Percentiles rank a stretch among this genome's conserved stretches.
These are phyloP conservation scores for Yarrowia bubula DNA, from an alignment of 805 yeast species.

Conservation along the genomic window DNA sequence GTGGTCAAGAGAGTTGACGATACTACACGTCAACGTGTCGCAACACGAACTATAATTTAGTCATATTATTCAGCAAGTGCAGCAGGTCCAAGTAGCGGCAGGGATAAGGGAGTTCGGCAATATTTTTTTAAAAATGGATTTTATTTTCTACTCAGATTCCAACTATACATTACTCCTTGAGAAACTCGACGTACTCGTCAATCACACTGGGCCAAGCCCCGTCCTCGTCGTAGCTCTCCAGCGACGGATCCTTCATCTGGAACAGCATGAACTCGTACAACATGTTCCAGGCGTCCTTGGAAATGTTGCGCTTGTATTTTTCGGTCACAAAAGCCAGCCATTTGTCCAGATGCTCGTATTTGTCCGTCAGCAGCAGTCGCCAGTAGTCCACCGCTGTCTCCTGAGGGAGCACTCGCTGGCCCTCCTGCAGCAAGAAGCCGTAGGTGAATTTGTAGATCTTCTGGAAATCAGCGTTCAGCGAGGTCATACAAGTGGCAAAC, in stretches of 20 bases:
- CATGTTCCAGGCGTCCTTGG: constrained; percentile 86
- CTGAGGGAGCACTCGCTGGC: constrained; percentile 53
- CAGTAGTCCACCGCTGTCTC: constrained; percentile 76
- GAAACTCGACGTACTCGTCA: constrained; percentile 75
- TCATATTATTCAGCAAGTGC: background rate
- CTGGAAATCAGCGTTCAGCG: constrained; percentile 41
- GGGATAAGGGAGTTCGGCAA: background rate
- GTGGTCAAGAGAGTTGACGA: background rate
- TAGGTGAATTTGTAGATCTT: constrained; percentile 71
- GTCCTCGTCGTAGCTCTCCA: constrained; percentile 66
- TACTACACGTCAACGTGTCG: constrained; percentile 8
- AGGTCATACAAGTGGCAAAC: background rate
- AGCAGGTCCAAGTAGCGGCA: background rate
- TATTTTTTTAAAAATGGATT: background rate
- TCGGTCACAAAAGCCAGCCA: constrained; percentile 60
- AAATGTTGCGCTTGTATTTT: constrained; percentile 49
- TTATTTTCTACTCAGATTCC: background rate
- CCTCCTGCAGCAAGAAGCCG: constrained; percentile 58
- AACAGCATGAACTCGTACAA: constrained; percentile 56
- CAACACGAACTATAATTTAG: constrained; percentile 15
- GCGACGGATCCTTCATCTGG: constrained; percentile 50
- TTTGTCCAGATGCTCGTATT: constrained; percentile 34
- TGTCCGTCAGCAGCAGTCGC: constrained; percentile 59
- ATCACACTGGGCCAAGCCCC: constrained; percentile 92
- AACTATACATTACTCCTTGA: constrained; percentile 29